Evolutionary conservation across 208 protist species (phyloP).

Genomic region (Wallacemonas sp.): DNA sequence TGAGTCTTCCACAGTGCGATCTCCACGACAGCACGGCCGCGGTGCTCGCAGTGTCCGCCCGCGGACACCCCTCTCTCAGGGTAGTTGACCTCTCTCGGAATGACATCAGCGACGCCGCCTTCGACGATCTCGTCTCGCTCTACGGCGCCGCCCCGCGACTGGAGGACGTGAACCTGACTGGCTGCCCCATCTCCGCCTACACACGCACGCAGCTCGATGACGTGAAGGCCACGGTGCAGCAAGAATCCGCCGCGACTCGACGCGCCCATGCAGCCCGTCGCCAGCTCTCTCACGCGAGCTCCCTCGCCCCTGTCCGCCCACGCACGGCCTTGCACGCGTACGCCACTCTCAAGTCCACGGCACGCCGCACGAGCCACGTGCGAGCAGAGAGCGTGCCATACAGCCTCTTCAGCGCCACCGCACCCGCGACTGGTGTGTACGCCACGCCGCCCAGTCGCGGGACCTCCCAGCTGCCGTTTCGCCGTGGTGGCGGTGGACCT

Average conservation of each 20-base stretch:
- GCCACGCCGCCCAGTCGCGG: neutral
- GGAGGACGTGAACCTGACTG: conserved; percentile 27
- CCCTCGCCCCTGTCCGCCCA: conserved; percentile 1
- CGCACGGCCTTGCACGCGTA: conserved; percentile 8
- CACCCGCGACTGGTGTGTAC: conserved; percentile 8
- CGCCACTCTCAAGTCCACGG: neutral
- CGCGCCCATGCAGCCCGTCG: neutral
- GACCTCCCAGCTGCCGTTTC: neutral
- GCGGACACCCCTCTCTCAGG: conserved; percentile 48
- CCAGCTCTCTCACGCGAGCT: neutral
- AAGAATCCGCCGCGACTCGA: conserved; percentile 1
- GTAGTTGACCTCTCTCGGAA: conserved; percentile 61
- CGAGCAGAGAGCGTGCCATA: neutral
- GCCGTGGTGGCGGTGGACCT: neutral
- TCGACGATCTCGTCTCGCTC: conserved; percentile 36
- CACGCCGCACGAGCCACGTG: neutral
- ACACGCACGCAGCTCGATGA: conserved; percentile 2
- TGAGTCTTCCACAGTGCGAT: conserved; percentile 61
- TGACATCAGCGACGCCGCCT: conserved; percentile 34
- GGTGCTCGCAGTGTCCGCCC: conserved; percentile 21
- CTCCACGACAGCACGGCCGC: conserved; percentile 42
- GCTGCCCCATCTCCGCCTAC: conserved; percentile 34
- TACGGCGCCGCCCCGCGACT: conserved; percentile 36
- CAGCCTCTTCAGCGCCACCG: neutral
- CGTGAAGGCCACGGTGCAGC: neutral